Conservation (phyloP, 768 basidiomycete species). For the Daedalea quercina region DNA sequence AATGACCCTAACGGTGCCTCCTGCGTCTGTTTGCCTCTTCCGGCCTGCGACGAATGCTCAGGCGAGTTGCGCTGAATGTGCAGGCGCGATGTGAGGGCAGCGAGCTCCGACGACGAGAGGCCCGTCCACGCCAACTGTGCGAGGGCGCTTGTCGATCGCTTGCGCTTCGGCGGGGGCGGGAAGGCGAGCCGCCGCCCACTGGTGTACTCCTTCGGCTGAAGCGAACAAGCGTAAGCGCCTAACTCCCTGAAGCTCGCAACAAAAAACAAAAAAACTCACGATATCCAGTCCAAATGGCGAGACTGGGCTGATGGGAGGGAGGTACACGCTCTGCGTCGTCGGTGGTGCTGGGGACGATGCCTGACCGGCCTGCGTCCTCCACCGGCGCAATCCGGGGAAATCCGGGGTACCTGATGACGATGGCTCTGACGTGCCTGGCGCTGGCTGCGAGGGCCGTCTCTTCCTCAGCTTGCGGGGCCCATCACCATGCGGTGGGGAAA, state of each 20-base stretch:
- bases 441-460: constrained; percentile 8
- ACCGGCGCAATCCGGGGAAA: background rate
- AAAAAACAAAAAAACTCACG: background rate
- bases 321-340: background rate
- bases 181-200: constrained; percentile 5
- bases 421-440: background rate
- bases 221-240: background rate
- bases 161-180: constrained; percentile 9
- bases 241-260: background rate
- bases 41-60: background rate
- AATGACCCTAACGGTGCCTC: background rate
- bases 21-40: background rate
- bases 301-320: constrained; percentile 1
- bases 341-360: background rate
- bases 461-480: constrained; percentile 16
- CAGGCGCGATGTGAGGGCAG: constrained; percentile 10
- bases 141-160: constrained; percentile 13
- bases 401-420: background rate
- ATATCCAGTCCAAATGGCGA: constrained; percentile 4
- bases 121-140: constrained; percentile 15
- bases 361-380: background rate
- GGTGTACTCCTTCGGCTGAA: constrained; percentile 7
- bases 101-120: constrained; percentile 13
- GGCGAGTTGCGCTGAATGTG: constrained; percentile 1
- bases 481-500: background rate